phyloP scores from a whole-genome alignment of 345 rosid genomes.

The Eutrema yunnanense region DNA sequence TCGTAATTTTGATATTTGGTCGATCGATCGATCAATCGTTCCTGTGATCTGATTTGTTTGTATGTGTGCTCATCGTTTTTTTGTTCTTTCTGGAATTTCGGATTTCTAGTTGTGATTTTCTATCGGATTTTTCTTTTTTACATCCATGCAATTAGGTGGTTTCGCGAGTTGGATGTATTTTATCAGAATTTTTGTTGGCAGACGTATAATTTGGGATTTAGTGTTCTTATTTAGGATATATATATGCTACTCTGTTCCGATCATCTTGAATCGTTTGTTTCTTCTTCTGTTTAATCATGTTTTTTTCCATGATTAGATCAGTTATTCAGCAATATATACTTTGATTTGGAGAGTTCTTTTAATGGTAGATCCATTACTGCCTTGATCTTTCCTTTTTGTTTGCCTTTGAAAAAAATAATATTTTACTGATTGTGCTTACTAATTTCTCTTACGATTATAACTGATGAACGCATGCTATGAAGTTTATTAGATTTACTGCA shows the following conservation, averaged over 20 bases:
- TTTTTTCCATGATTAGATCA: background rate
- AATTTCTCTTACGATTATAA: background rate
- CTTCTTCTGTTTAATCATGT: background rate
- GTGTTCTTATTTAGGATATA: background rate
- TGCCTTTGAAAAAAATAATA: background rate
- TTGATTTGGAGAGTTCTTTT: background rate
- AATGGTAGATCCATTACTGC: background rate
- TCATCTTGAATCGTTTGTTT: background rate
- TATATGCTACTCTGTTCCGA: background rate
- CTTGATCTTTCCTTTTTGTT: background rate
- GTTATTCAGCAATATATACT: background rate
- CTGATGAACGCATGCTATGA: background rate
- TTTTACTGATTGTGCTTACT: background rate
- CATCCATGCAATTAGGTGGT: background rate
- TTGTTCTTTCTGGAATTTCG: background rate
- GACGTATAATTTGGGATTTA: background rate
- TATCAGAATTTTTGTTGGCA: background rate
- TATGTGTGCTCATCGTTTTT: background rate
- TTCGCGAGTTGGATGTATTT: background rate
- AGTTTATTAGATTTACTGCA: background rate
- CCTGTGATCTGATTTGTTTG: background rate
- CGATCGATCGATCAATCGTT: background rate
- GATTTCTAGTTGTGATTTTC: background rate
- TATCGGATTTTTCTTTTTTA: background rate
- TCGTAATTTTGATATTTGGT: background rate